A percentile compares a stretch with the other conserved stretches of the same genome.
phyloP scores from a whole-genome alignment of 495 filamentous ascomycete species.

The Penicillium alfredii region DNA sequence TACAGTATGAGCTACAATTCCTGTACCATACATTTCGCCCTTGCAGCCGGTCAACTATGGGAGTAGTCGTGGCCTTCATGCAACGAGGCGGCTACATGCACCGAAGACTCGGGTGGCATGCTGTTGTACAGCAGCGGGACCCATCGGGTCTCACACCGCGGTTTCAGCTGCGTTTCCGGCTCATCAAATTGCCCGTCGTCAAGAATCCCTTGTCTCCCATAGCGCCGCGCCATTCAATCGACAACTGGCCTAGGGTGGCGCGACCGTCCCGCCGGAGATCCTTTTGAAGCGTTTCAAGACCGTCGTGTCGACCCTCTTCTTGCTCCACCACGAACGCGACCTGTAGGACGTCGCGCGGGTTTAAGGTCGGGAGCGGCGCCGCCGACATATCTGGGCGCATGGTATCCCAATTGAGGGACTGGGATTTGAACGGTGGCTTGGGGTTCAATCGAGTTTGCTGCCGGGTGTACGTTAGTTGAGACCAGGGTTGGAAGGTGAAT shows the following conservation, averaged over 20 bases:
- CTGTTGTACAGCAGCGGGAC: conserved; percentile 8
- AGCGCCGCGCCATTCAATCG: conserved; percentile 78
- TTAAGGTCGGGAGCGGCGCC: conserved; percentile 56
- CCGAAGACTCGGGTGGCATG: conserved; percentile 11
- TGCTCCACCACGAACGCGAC: conserved; percentile 84
- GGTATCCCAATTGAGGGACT: conserved; percentile 55
- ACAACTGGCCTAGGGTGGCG: conserved; percentile 71
- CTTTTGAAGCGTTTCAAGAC: conserved; percentile 41
- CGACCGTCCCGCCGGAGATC: conserved; percentile 54
- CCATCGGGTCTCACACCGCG: conserved; percentile 12
- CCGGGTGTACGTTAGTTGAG: conserved; percentile 5
- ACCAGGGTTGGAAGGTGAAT: background rate
- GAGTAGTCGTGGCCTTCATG: too few species aligned
- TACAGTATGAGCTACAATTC: too few species aligned
- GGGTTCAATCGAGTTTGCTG: conserved; percentile 48
- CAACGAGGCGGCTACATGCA: conserved; percentile 16
- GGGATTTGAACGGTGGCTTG: conserved; percentile 50
- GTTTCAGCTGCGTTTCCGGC: conserved; percentile 45
- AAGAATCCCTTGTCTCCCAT: conserved; percentile 89
- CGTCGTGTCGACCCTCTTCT: conserved; percentile 43
- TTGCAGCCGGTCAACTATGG: too few species aligned
- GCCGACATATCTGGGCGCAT: conserved; percentile 21
- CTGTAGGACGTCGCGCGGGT: conserved; percentile 82
- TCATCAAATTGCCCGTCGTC: conserved; percentile 77
- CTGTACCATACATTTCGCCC: conserved; percentile 6